Percentiles rank a stretch among this genome's conserved stretches.
Evolutionary conservation across 2,329 filamentous ascomycete species (phyloP).

Genomic region (Drechslerella coelobrocha): DNA sequence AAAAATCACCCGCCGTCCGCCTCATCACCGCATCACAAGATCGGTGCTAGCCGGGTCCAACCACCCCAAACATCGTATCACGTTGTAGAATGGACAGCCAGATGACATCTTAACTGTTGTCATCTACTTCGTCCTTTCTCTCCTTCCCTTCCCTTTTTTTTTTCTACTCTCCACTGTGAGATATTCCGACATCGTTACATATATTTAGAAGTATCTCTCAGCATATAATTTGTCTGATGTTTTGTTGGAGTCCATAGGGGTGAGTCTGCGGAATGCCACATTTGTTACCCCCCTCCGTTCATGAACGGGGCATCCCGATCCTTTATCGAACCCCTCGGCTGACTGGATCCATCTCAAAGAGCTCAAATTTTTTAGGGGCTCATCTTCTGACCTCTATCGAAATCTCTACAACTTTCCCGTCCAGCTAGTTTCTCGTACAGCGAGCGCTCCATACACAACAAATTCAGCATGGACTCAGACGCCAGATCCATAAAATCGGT

Average conservation of each 20-base stretch:
- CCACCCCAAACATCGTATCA: constrained; percentile 17
- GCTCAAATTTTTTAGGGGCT: no score
- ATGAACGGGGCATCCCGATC: neutral
- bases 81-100: constrained; percentile 7
- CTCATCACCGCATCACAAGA: constrained; percentile 34
- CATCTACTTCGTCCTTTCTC: neutral
- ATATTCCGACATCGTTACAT: neutral
- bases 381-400: neutral
- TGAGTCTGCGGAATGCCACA: neutral
- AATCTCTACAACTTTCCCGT: neutral
- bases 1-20: constrained; percentile 24
- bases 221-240: neutral
- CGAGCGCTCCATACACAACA: constrained; percentile 1
- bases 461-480: constrained; percentile 28
- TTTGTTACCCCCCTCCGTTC: neutral
- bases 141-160: neutral
- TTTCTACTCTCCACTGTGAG: neutral
- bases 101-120: constrained; percentile 39
- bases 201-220: neutral
- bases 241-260: neutral
- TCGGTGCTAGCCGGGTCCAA: constrained; percentile 10
- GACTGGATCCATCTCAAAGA: neutral
- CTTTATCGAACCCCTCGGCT: no score
- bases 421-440: constrained; percentile 6
- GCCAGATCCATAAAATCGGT: constrained; percentile 37